Conservation (phyloP, 805 yeast species). For the Yarrowia sp. region DNA sequence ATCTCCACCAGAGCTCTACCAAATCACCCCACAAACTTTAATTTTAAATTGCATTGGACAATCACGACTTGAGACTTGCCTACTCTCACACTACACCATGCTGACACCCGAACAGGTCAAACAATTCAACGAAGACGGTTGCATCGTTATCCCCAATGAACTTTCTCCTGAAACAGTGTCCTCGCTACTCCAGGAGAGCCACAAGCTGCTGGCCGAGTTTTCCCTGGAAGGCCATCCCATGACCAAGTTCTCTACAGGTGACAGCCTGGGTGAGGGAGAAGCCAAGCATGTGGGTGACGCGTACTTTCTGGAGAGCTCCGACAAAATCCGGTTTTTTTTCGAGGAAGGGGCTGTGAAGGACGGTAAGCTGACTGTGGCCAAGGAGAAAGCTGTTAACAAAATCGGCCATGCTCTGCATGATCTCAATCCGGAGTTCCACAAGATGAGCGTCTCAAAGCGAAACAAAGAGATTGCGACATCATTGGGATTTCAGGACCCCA, state of each 20-base stretch:
- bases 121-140: slow-evolving; percentile 53
- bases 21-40: neutral
- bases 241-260: slow-evolving; percentile 65
- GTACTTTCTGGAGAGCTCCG: slow-evolving; percentile 66
- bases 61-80: neutral
- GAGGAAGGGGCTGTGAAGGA: slow-evolving; percentile 61
- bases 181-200: slow-evolving; percentile 46
- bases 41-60: neutral
- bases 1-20: neutral
- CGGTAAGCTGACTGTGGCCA: slow-evolving; percentile 54
- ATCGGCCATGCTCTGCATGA: slow-evolving; percentile 77
- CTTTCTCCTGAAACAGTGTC: slow-evolving; percentile 46
- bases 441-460: slow-evolving; percentile 51
- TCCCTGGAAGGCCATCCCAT: slow-evolving; percentile 60
- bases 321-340: slow-evolving; percentile 66
- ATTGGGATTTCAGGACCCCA: slow-evolving; percentile 59
- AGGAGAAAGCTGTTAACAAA: slow-evolving; percentile 63
- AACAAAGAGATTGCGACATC: slow-evolving; percentile 52
- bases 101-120: slow-evolving; percentile 52
- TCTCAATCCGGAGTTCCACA: slow-evolving; percentile 49
- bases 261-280: slow-evolving; percentile 39
- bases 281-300: slow-evolving; percentile 68
- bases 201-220: slow-evolving; percentile 47
- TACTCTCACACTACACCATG: neutral
- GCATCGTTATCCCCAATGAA: slow-evolving; percentile 58